phyloP scores from a whole-genome alignment of 805 yeast species.

The Candida krabiensis region DNA sequence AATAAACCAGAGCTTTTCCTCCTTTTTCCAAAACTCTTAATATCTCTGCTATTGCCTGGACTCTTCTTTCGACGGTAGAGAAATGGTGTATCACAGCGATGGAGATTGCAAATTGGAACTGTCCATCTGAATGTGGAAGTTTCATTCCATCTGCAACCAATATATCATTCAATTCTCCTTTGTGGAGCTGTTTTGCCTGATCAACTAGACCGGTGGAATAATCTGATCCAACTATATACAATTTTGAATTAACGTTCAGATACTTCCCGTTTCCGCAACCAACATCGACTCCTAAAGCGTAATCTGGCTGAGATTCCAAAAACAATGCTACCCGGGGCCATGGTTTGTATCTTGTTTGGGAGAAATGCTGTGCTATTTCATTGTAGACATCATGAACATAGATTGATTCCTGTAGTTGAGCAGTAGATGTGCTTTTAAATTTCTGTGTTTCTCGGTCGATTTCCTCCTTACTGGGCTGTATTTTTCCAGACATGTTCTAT shows the following conservation, averaged over 20 bases:
- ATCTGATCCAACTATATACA: conserved; percentile 74
- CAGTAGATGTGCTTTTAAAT: conserved; percentile 36
- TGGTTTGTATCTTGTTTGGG: conserved; percentile 91
- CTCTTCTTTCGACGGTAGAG: conserved; percentile 77
- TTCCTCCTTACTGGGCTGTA: conserved; percentile 32
- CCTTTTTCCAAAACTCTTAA: conserved; percentile 50
- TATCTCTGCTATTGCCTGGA: conserved; percentile 71
- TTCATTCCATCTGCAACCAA: conserved; percentile 79
- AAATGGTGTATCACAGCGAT: conserved; percentile 97
- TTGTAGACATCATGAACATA: conserved; percentile 93
- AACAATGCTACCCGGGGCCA: conserved; percentile 94
- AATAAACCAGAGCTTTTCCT: conserved; percentile 80
- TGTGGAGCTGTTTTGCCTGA: conserved; percentile 54
- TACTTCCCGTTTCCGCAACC: conserved; percentile 99
- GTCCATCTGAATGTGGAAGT: conserved; percentile 51
- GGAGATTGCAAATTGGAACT: conserved; percentile 80
- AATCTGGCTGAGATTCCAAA: conserved; percentile 45
- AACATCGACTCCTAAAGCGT: conserved; percentile 82
- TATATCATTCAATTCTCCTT: conserved; percentile 42
- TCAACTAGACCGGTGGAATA: conserved; percentile 66
- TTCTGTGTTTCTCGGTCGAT: conserved; percentile 27
- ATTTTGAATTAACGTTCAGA: conserved; percentile 63
- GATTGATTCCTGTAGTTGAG: conserved; percentile 63
- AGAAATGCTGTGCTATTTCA: conserved; percentile 89
- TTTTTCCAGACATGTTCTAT: conserved; percentile 27